Conservation (phyloP, 2,329 filamentous ascomycete genomes). For the Cadophora malorum region DNA sequence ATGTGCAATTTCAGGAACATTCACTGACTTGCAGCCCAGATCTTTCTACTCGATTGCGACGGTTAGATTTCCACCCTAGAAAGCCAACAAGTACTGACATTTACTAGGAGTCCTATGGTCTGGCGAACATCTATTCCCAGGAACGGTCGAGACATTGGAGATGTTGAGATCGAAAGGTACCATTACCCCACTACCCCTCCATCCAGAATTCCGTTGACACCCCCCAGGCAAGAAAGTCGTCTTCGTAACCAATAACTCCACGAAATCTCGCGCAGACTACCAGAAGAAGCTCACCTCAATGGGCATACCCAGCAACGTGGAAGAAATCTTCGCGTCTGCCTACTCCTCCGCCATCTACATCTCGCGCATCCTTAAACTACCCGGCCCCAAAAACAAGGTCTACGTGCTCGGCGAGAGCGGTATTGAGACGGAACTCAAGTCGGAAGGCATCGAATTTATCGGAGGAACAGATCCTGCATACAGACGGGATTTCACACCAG, state of each 20-base stretch:
- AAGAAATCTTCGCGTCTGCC: constrained; percentile 91
- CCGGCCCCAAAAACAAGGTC: constrained; percentile 84
- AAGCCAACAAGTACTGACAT: constrained; percentile 30
- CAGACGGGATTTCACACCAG: constrained; percentile 78
- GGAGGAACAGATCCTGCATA: constrained; percentile 85
- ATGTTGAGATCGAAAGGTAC: constrained; percentile 78
- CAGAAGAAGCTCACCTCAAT: constrained; percentile 85
- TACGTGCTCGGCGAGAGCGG: constrained; percentile 92
- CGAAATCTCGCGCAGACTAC: constrained; percentile 92
- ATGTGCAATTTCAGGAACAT: constrained; percentile 19
- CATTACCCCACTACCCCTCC: constrained; percentile 1
- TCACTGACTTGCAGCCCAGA: constrained; percentile 55
- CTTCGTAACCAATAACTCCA: constrained; percentile 99
- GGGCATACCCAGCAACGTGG: constrained; percentile 78
- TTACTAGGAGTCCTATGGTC: constrained; percentile 89
- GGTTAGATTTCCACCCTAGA: constrained; percentile 59
- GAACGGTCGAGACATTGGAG: constrained; percentile 83
- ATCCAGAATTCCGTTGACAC: constrained; percentile 25
- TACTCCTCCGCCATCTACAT: constrained; percentile 98
- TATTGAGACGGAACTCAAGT: constrained; percentile 85
- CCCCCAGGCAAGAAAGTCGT: constrained; percentile 82
- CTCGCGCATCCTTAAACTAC: constrained; percentile 83
- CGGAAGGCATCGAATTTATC: constrained; percentile 79
- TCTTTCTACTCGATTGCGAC: constrained; percentile 97
- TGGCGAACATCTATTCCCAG: constrained; percentile 86